Evolutionary conservation across 345 rosid genomes (phyloP).

Genomic region (Aquilaria sinensis): DNA sequence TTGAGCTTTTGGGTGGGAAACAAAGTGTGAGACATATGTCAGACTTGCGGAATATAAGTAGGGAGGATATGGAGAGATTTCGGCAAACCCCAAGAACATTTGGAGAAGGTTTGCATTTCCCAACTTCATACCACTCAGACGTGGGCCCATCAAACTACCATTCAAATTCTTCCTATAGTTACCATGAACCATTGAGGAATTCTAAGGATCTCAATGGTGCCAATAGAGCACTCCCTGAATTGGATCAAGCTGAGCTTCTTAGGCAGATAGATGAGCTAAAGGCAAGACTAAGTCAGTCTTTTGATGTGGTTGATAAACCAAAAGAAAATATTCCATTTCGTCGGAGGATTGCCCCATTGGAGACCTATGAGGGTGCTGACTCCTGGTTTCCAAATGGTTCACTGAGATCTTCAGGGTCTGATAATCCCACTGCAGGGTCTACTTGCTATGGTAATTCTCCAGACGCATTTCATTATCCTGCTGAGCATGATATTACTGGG

Average conservation of each 20-base stretch:
- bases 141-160: slow-evolving; percentile 51
- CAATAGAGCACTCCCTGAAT: slow-evolving; percentile 20
- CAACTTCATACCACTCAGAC: slow-evolving; percentile 36
- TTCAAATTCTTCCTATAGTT: slow-evolving; percentile 31
- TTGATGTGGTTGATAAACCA: background rate
- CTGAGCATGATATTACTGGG: no score
- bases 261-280: slow-evolving; percentile 20
- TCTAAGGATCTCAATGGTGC: slow-evolving; percentile 28
- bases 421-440: slow-evolving; percentile 1
- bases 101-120: slow-evolving; percentile 44
- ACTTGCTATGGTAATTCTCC: background rate
- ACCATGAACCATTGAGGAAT: slow-evolving; percentile 29
- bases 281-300: slow-evolving; percentile 13
- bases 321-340: background rate
- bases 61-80: slow-evolving; percentile 26
- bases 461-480: no score
- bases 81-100: slow-evolving; percentile 24
- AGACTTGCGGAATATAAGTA: slow-evolving; percentile 26
- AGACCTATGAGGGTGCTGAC: no score
- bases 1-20: slow-evolving; percentile 20
- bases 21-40: slow-evolving; percentile 35
- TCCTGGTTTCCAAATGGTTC: background rate
- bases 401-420: slow-evolving; percentile 6
- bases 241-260: slow-evolving; percentile 23
- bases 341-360: no score